Percentiles rank a stretch among this genome's conserved stretches.
These are phyloP conservation scores for Vitis amurensis DNA, from an alignment of 164 flowering plant species.

Conservation along the genomic window DNA sequence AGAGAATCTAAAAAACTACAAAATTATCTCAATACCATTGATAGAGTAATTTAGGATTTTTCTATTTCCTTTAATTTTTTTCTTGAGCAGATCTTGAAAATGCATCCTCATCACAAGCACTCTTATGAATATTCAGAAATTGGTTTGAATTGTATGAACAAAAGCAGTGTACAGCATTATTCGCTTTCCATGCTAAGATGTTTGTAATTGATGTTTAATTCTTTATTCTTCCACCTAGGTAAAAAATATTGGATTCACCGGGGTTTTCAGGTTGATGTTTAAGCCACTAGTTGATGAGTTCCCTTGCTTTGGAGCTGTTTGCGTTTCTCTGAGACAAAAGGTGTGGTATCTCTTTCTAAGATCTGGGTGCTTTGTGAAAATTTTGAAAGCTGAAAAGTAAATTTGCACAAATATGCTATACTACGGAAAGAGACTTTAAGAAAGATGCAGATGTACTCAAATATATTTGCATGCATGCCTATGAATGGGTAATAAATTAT, in stretches of 20 bases:
- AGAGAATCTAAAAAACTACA: too few relatives aligned
- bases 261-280: conserved; percentile 92
- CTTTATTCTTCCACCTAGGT: conserved; percentile 44
- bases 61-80: too few relatives aligned
- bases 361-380: not conserved
- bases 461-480: not conserved
- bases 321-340: conserved; percentile 83
- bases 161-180: not conserved
- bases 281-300: conserved; percentile 87
- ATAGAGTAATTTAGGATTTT: too few relatives aligned
- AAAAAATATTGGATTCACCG: conserved; percentile 91
- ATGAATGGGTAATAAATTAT: not conserved
- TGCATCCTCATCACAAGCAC: too few relatives aligned
- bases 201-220: conserved; percentile 7
- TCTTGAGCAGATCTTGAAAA: too few relatives aligned
- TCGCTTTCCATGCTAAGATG: not conserved
- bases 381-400: not conserved
- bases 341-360: conserved; percentile 29
- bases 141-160: too few relatives aligned
- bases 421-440: not conserved
- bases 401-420: not conserved
- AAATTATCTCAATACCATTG: too few relatives aligned
- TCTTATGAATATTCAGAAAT: too few relatives aligned
- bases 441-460: not conserved
- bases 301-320: conserved; percentile 97